Conservation (phyloP, 495 filamentous ascomycete genomes). For the Trichoderma virens region DNA sequence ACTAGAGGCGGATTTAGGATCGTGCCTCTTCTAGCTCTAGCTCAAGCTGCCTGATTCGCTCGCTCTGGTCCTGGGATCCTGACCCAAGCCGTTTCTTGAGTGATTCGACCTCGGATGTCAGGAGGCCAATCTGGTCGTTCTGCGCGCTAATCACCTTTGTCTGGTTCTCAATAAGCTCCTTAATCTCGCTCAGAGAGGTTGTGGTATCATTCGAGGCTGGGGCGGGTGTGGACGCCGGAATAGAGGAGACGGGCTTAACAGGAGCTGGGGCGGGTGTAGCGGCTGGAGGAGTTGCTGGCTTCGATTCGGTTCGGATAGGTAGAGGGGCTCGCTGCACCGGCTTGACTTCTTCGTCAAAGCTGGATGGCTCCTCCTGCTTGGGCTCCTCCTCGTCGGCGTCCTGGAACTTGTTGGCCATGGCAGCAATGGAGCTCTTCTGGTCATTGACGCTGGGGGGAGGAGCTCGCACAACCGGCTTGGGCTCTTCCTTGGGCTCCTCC, state of each 20-base stretch:
- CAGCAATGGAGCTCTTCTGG: slow-evolving; percentile 76
- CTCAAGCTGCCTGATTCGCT: slow-evolving; percentile 61
- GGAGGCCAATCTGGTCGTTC: slow-evolving; percentile 51
- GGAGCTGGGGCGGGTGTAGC: slow-evolving; percentile 23
- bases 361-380: slow-evolving; percentile 58
- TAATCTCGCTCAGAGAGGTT: slow-evolving; percentile 51
- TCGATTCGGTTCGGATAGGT: slow-evolving; percentile 24
- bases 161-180: slow-evolving; percentile 54
- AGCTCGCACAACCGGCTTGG: slow-evolving; percentile 36
- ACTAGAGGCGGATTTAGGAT: slow-evolving; percentile 22
- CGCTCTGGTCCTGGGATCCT: slow-evolving; percentile 50
- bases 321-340: slow-evolving; percentile 30
- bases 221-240: slow-evolving; percentile 2
- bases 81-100: slow-evolving; percentile 59
- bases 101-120: slow-evolving; percentile 61
- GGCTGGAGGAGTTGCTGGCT: slow-evolving; percentile 16
- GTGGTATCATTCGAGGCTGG: slow-evolving; percentile 2
- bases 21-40: slow-evolving; percentile 53
- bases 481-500: slow-evolving; percentile 40
- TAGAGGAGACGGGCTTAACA: slow-evolving; percentile 15
- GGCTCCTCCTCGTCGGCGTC: slow-evolving; percentile 58
- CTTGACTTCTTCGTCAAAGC: slow-evolving; percentile 77
- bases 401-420: slow-evolving; percentile 75
- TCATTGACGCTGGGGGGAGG: slow-evolving; percentile 67
- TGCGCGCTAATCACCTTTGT: slow-evolving; percentile 49